Conservation (phyloP, 2,329 filamentous ascomycete species). For the Aspergillus terreus region DNA sequence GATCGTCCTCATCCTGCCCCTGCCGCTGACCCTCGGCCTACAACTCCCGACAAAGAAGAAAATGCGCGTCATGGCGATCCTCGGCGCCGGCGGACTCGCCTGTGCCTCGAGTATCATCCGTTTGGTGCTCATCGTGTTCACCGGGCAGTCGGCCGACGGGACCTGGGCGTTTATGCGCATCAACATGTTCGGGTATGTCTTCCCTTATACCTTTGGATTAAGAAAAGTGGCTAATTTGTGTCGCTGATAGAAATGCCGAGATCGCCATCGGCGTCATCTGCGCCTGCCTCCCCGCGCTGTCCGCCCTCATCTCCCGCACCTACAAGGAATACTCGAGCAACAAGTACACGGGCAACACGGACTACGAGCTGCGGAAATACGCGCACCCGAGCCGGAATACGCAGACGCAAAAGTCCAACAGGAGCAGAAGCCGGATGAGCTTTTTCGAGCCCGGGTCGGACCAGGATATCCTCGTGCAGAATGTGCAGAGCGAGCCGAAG, state of each 20-base stretch:
- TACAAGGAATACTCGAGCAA: slow-evolving; percentile 27
- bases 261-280: slow-evolving; percentile 40
- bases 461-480: slow-evolving; percentile 23
- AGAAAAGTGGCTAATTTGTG: too few relatives aligned
- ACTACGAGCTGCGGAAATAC: slow-evolving; percentile 20
- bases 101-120: slow-evolving; percentile 27
- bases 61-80: slow-evolving; percentile 45
- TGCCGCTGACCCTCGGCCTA: slow-evolving; percentile 43
- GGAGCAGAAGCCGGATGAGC: slow-evolving; percentile 12
- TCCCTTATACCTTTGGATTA: slow-evolving; percentile 15
- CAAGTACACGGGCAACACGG: slow-evolving; percentile 9
- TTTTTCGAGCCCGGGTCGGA: slow-evolving; percentile 18
- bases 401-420: slow-evolving; percentile 6
- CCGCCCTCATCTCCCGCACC: slow-evolving; percentile 31
- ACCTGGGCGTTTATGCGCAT: slow-evolving; percentile 28
- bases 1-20: slow-evolving; percentile 48
- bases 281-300: slow-evolving; percentile 38
- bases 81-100: slow-evolving; percentile 44
- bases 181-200: slow-evolving; percentile 27
- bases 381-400: slow-evolving; percentile 10
- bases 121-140: slow-evolving; percentile 21
- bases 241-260: slow-evolving; percentile 31
- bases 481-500: slow-evolving; percentile 23
- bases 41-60: slow-evolving; percentile 47
- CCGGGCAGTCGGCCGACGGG: slow-evolving; percentile 19